A percentile compares a stretch with the other conserved stretches of the same genome.
Evolutionary conservation across 768 basidiomycete species (phyloP).

Genomic region (Tylopilus sp.): DNA sequence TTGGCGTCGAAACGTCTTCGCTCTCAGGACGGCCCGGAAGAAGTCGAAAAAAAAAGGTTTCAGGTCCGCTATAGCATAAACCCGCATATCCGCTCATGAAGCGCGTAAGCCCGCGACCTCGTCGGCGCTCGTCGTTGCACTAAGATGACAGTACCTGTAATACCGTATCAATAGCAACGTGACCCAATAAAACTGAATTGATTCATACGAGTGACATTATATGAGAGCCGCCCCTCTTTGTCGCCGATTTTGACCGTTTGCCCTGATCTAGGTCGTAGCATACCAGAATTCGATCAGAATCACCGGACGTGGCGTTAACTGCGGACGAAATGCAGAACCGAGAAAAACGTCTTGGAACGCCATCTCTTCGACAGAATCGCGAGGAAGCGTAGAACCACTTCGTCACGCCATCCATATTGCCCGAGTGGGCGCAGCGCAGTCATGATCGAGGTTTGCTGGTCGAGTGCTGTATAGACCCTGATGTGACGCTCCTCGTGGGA

Average conservation of each 20-base stretch:
- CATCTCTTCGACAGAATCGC: no score
- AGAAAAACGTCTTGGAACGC: no score
- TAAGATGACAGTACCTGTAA: not conserved
- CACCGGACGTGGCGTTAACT: not conserved
- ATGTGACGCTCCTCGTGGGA: no score
- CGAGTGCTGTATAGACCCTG: no score
- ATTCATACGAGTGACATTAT: not conserved
- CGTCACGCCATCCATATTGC: no score
- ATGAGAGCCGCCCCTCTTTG: not conserved
- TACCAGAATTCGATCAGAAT: not conserved
- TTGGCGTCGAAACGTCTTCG: not conserved
- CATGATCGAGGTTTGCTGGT: not conserved
- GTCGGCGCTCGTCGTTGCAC: not conserved
- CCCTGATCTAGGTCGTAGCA: not conserved
- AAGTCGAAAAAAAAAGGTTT: not conserved
- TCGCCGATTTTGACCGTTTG: not conserved
- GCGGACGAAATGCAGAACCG: no score
- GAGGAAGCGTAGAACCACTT: not conserved
- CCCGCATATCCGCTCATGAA: no score
- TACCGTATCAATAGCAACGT: not conserved
- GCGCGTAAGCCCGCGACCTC: not conserved
- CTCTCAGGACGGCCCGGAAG: not conserved
- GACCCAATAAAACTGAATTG: not conserved
- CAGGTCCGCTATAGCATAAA: not conserved
- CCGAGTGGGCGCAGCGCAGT: no score